These are phyloP conservation scores for Metarhizium brunneum DNA, from an alignment of 2,329 filamentous ascomycete species.

Conservation along the genomic window DNA sequence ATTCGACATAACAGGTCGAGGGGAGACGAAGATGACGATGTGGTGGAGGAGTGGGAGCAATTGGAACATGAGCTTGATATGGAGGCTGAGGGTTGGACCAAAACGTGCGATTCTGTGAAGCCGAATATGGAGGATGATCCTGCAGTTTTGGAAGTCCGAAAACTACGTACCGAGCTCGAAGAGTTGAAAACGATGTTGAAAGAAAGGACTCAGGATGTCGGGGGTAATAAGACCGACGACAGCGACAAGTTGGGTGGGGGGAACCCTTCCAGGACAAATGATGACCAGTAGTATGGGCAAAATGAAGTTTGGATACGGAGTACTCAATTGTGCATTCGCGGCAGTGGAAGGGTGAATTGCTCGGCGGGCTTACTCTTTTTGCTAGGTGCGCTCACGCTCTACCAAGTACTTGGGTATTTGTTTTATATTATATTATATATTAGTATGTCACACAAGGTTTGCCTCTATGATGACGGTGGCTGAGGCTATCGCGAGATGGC, in stretches of 20 bases:
- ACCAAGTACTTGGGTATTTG: too few species aligned
- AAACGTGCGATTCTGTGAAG: conserved; percentile 64
- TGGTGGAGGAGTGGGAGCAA: conserved; percentile 89
- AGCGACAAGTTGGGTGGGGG: not conserved
- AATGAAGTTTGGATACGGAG: not conserved
- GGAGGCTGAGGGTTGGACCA: conserved; percentile 75
- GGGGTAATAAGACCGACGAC: not conserved
- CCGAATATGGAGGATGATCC: conserved; percentile 76
- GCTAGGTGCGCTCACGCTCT: too few species aligned
- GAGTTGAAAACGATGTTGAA: conserved; percentile 43
- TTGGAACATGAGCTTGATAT: conserved; percentile 63
- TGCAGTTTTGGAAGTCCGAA: conserved; percentile 59
- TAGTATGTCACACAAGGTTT: too few species aligned
- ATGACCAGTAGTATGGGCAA: not conserved
- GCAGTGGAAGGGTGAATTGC: too few species aligned
- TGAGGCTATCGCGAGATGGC: too few species aligned
- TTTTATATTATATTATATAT: too few species aligned
- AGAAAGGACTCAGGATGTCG: conserved; percentile 14
- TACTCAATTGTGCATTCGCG: not conserved
- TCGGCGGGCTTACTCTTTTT: too few species aligned
- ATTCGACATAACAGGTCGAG: conserved; percentile 66
- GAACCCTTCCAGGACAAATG: not conserved
- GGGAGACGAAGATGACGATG: conserved; percentile 85
- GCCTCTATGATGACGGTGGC: too few species aligned
- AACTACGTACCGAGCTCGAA: conserved; percentile 48